Evolutionary conservation across 1,284 basidiomycete species (phyloP).

Genomic region (Moniliophthora roreri): DNA sequence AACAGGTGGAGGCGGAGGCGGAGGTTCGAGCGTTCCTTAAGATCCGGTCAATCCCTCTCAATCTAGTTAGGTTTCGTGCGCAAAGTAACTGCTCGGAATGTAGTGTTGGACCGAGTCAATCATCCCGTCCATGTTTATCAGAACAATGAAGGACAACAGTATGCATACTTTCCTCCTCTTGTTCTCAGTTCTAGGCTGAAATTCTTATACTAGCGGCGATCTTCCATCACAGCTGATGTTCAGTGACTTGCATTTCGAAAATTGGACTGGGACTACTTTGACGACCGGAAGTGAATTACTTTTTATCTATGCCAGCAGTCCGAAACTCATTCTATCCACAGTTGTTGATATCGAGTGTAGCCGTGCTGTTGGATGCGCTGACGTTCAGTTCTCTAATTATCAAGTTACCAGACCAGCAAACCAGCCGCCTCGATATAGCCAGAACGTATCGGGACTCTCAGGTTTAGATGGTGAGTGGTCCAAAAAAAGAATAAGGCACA

Average conservation of each 20-base stretch:
- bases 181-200: background rate
- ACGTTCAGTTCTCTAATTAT: constrained; percentile 44
- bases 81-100: constrained; percentile 47
- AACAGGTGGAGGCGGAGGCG: constrained; percentile 62
- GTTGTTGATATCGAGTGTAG: constrained; percentile 60
- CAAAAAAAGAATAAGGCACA: background rate
- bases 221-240: constrained; percentile 50
- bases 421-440: constrained; percentile 36
- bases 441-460: constrained; percentile 42
- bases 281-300: constrained; percentile 39
- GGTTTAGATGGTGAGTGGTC: constrained; percentile 36
- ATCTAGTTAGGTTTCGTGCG: constrained; percentile 41
- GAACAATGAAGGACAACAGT: constrained; percentile 53
- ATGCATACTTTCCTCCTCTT: constrained; percentile 15
- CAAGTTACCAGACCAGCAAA: constrained; percentile 37
- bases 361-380: constrained; percentile 45
- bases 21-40: constrained; percentile 29
- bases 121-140: constrained; percentile 51
- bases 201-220: constrained; percentile 40
- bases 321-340: constrained; percentile 19
- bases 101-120: constrained; percentile 47
- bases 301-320: constrained; percentile 4
- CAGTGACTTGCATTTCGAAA: constrained; percentile 43
- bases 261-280: constrained; percentile 49
- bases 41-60: too few relatives aligned